Evolutionary conservation across 805 yeast species (phyloP).

Genomic region (Maudiozyma saulgeensis): DNA sequence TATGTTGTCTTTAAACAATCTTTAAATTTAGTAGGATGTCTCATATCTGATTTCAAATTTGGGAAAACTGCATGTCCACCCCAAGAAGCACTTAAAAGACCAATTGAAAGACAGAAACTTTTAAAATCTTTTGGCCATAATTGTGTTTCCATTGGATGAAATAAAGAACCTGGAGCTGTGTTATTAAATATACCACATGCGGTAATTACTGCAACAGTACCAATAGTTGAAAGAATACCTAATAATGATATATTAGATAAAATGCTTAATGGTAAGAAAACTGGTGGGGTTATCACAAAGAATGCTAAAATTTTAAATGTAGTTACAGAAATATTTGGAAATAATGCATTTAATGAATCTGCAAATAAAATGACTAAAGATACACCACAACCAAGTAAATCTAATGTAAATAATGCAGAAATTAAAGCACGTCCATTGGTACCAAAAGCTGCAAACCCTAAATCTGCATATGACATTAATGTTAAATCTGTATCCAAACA

Average conservation of each 20-base stretch:
- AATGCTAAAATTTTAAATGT: conserved; percentile 61
- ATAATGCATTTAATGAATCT: conserved; percentile 68
- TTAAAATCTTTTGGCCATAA: conserved; percentile 49
- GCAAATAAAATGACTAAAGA: conserved; percentile 74
- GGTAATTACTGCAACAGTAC: conserved; percentile 50
- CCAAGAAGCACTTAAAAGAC: conserved; percentile 70
- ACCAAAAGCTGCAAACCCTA: conserved; percentile 82
- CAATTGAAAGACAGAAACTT: conserved; percentile 50
- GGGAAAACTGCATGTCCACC: conserved; percentile 82
- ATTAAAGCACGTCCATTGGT: conserved; percentile 62
- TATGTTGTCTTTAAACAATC: conserved; percentile 50
- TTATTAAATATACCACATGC: conserved; percentile 55
- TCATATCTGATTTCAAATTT: conserved; percentile 62
- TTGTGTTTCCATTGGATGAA: conserved; percentile 54
- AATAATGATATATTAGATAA: conserved; percentile 58
- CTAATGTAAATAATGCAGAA: conserved; percentile 65
- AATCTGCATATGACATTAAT: conserved; percentile 77
- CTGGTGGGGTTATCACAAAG: conserved; percentile 67
- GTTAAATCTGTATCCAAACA: conserved; percentile 77
- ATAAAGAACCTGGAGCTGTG: conserved; percentile 64
- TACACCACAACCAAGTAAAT: conserved; percentile 73
- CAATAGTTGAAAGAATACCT: conserved; percentile 63
- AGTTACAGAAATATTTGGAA: conserved; percentile 42
- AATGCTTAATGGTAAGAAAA: conserved; percentile 66
- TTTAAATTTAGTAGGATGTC: conserved; percentile 49